Evolutionary conservation across 2,329 filamentous ascomycete species (phyloP).

Genomic region (Colletotrichum sp.): DNA sequence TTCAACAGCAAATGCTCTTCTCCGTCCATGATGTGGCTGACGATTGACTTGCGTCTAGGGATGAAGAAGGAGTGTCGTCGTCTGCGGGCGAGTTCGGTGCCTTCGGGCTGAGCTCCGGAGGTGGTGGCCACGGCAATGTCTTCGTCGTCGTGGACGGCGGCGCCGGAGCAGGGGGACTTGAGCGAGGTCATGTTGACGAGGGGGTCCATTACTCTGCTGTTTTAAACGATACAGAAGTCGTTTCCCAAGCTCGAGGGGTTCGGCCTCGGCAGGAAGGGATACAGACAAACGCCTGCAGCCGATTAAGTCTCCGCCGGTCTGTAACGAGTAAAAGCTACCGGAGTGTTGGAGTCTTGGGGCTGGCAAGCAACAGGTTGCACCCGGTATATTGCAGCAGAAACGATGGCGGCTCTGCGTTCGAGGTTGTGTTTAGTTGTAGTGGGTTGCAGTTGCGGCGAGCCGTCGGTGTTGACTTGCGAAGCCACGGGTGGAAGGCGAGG

Average conservation of each 20-base stretch:
- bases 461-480: not conserved
- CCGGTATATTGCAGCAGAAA: not conserved
- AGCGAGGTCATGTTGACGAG: conserved; percentile 39
- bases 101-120: conserved; percentile 44
- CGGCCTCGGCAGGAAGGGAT: not conserved
- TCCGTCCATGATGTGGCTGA: conserved; percentile 64
- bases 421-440: not conserved
- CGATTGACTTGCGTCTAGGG: conserved; percentile 62
- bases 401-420: not conserved
- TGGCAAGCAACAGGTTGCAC: not conserved
- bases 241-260: not conserved
- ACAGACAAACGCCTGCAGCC: not conserved
- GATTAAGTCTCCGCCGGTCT: not conserved
- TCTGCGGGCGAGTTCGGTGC: conserved; percentile 38
- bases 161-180: conserved; percentile 40
- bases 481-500: conserved; percentile 19
- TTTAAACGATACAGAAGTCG: not conserved
- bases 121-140: conserved; percentile 38
- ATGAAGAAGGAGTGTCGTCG: conserved; percentile 64
- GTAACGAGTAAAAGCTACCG: not conserved
- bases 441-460: conserved; percentile 1
- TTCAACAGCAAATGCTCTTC: conserved; percentile 67
- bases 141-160: conserved; percentile 35
- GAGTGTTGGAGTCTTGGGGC: not conserved
- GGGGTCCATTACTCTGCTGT: conserved; percentile 12